Evolutionary conservation across 495 filamentous ascomycete genomes (phyloP).

Genomic region (Corynascus novoguineensis): DNA sequence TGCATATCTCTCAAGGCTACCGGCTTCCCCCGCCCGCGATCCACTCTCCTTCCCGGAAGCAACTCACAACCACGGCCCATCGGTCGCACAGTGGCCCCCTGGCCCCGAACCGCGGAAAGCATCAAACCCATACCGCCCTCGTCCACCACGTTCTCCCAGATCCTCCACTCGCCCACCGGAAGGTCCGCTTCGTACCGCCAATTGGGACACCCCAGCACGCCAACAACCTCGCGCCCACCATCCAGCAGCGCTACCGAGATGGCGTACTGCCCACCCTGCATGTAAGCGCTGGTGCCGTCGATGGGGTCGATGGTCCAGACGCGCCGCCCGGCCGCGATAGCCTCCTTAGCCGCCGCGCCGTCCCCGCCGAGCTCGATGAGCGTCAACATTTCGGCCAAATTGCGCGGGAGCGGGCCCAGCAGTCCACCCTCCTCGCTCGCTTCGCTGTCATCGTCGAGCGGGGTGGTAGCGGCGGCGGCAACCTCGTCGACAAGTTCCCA

Average conservation of each 20-base stretch:
- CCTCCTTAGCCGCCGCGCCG: no score
- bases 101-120: conserved; percentile 47
- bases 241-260: conserved; percentile 51
- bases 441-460: conserved; percentile 37
- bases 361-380: conserved; percentile 50
- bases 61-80: conserved; percentile 36
- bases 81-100: conserved; percentile 46
- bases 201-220: conserved; percentile 56
- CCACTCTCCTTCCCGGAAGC: conserved; percentile 25
- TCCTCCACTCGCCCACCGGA: conserved; percentile 10
- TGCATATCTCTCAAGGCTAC: conserved; percentile 36
- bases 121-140: conserved; percentile 46
- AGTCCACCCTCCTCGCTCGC: conserved; percentile 36
- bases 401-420: conserved; percentile 34
- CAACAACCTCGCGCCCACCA: conserved; percentile 48
- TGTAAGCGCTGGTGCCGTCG: conserved; percentile 55
- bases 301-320: conserved; percentile 59
- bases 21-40: conserved; percentile 8
- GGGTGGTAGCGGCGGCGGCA: no score
- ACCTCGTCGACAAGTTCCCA: conserved; percentile 50
- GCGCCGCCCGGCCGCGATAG: conserved; percentile 31
- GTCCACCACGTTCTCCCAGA: conserved; percentile 48
- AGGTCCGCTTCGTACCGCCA: conserved; percentile 26
- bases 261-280: conserved; percentile 54
- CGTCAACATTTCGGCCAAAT: conserved; percentile 47